phyloP scores from a whole-genome alignment of 2,329 filamentous ascomycete species.

The Diplodia scrobiculata region DNA sequence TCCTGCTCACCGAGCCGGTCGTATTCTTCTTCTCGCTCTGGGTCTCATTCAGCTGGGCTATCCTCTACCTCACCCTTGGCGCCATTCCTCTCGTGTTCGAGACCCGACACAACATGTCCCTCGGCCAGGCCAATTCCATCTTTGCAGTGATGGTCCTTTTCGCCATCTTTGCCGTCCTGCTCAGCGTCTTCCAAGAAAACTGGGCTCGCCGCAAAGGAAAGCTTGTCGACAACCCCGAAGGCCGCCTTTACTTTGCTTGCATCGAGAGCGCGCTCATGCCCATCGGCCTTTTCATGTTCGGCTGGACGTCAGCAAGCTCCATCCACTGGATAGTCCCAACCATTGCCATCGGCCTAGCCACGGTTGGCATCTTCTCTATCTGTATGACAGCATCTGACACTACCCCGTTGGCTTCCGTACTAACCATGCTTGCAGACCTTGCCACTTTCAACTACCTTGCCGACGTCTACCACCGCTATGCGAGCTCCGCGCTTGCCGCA shows the following conservation, averaged over 20 bases:
- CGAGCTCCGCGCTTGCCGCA: conserved; percentile 80
- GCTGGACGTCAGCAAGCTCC: conserved; percentile 65
- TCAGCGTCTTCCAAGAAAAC: conserved; percentile 74
- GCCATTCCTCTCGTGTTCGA: conserved; percentile 78
- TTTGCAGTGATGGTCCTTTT: conserved; percentile 74
- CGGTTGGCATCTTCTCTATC: conserved; percentile 82
- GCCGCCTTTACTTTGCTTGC: conserved; percentile 80
- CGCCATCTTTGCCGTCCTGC: conserved; percentile 63
- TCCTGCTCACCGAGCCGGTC: conserved; percentile 74
- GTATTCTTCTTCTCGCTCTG: conserved; percentile 87
- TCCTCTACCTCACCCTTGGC: conserved; percentile 82
- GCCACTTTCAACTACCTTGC: conserved; percentile 92
- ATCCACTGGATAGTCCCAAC: conserved; percentile 73
- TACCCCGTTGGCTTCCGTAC: conserved; percentile 29
- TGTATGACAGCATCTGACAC: conserved; percentile 49
- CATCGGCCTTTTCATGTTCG: conserved; percentile 77
- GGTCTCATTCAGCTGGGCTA: conserved; percentile 86
- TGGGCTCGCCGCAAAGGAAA: conserved; percentile 56
- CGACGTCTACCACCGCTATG: conserved; percentile 82
- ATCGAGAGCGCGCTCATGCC: conserved; percentile 74
- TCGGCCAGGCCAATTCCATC: conserved; percentile 68
- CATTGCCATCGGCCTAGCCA: conserved; percentile 71
- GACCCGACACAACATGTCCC: conserved; percentile 66
- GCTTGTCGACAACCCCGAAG: conserved; percentile 59
- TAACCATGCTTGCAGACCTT: conserved; percentile 47